Evolutionary conservation across 805 yeast genomes (phyloP), one percentile per base, ranked within the genome.

Genomic region (Ogataea ganodermae): DNA sequence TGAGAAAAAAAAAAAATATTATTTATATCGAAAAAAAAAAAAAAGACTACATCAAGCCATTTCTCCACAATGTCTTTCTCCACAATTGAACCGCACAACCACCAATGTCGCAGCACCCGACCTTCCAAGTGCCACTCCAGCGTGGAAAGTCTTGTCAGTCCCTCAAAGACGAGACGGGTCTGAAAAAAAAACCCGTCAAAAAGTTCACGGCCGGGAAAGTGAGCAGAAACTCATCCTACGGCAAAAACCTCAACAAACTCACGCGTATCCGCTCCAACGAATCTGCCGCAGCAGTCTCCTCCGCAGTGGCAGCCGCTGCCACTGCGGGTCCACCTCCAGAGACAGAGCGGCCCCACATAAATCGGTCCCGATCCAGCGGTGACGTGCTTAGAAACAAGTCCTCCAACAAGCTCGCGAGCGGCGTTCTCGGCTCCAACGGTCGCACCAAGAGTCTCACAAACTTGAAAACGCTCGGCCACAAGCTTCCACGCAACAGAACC

Each of bases 131-230:
- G 14, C 24, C 45, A 18, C 48, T 57, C 26, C 48, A 49, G 10
- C 49, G 64, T 32, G 67, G 66, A 6, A 57, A 57, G 44, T 63
- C 67, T 8, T 53, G 62, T 0, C 35, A 49, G 7, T 64, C 68
- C 5, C 45, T 62, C 33, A 59, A 58, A 35, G 66, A 57, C 35
- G 66, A 59, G 35, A 35, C 44, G 17, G 42, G 36, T 6, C 46
- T 47, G 4, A 61, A 60, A 45, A 62, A 63, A 48, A 63, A 64
- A 44, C 48, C 56, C 13, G 56, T 55, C 17, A 67, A 66, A 52
- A 62, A 61, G 49, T 68, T 66, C 47, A 56, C 70, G 0, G 71
- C 70, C 3, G 69, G 70, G 2, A 63, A 60, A 38, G 52, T 59
- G 7, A 59, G 58, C 44, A 44, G 74, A 27, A 66, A 67, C 36